Evolutionary conservation across 148 eudicot species (phyloP), one percentile per base, ranked within the genome.

Genomic region (Euryodendron excelsum): DNA sequence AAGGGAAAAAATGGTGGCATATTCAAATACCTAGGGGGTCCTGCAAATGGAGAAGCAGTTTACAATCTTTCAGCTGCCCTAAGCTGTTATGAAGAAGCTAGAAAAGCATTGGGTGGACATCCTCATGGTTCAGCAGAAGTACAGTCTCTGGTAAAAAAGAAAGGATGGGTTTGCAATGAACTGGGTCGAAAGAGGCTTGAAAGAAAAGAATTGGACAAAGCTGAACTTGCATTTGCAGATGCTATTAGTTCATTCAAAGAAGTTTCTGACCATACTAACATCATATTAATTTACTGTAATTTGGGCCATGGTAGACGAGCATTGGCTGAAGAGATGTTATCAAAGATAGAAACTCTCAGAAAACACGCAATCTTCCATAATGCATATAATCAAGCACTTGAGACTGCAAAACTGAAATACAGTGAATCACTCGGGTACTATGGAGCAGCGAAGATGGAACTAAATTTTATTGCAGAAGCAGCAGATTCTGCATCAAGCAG

Each of bases 121-220:
- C 80, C 87, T 82, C 31, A 55, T 81, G 72, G 74, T 66, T 89
- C 93, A 44, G 55, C 68, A 63, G 97, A 93, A 76, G 72, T 87
- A 44, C 88, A 89, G 48, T 87, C 99, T 66, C 82, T 93, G 68
- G 69, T 85, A 17, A 96, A 86, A 83, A 96, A 96, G 93, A 84
- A 91, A 80, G 99, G 99, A 78, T 96, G 99, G 99, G 97, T 89
- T 67, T 96, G 97, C 89, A 96, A 96, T 82, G 99, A 96, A 84
- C 80, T 93, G 74, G 99, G 99, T 74, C 89, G 99, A 81, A 80
- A 71, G 62, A 82, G 92, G 82, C 84, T 96, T 28, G 94, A 87
- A 77, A 85, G 83, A 78, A 93, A 90, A 77, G 92, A 93, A 58
- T 77, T 91, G 86, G 83, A 80, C 45, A 78, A 85, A 87, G 98